phyloP scores from a whole-genome alignment of 768 basidiomycete genomes.

The Hypholoma fasciculare region DNA sequence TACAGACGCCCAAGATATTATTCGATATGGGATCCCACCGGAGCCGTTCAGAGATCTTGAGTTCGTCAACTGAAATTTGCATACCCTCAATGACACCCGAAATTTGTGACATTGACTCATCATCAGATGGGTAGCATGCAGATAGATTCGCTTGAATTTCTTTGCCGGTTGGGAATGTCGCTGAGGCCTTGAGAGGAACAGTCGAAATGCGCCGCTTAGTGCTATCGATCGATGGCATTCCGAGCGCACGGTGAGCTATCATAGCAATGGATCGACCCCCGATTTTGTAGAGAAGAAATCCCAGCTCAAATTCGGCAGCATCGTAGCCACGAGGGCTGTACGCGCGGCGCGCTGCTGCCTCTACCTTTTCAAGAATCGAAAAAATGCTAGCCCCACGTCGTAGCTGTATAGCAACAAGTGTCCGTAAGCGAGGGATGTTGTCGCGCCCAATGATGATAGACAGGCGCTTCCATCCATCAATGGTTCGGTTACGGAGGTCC shows the following conservation, averaged over 20 bases:
- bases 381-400: too few species aligned
- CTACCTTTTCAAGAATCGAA: too few species aligned
- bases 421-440: too few species aligned
- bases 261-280: not conserved
- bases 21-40: conserved; percentile 6
- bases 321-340: not conserved
- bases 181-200: not conserved
- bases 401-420: too few species aligned
- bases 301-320: not conserved
- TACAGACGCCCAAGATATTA: conserved; percentile 5
- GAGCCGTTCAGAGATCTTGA: conserved; percentile 7
- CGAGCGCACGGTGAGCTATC: not conserved
- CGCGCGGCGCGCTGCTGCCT: too few species aligned
- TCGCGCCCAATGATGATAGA: too few species aligned
- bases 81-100: too few species aligned
- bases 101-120: not conserved
- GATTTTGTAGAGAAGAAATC: not conserved
- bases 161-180: not conserved
- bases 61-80: conserved; percentile 6
- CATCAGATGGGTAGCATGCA: not conserved
- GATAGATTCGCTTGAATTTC: not conserved
- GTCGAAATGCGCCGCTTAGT: not conserved
- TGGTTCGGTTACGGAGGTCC: too few species aligned
- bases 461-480: too few species aligned
- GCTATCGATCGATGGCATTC: not conserved